Conservation (phyloP, 2,329 filamentous ascomycete genomes). For the Zymoseptoria tritici region DNA sequence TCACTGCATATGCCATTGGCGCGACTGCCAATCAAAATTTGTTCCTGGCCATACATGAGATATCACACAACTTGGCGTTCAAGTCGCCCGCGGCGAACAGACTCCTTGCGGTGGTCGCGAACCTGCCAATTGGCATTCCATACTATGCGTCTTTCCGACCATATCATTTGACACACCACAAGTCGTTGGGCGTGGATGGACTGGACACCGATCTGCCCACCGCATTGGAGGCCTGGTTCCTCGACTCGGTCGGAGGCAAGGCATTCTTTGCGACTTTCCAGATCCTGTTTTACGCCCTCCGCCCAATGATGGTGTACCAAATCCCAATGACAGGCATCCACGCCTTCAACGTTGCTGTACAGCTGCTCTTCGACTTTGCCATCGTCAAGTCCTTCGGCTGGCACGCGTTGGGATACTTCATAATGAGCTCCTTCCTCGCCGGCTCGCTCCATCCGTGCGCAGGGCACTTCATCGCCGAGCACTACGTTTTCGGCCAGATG, state of each 20-base stretch:
- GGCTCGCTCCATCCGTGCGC: conserved; percentile 90
- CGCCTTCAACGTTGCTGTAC: conserved; percentile 68
- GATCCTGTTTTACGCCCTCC: conserved; percentile 95
- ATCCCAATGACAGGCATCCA: conserved; percentile 83
- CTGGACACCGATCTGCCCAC: conserved; percentile 95
- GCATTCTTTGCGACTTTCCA: conserved; percentile 99
- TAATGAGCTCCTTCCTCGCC: conserved; percentile 86
- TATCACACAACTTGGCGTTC: conserved; percentile 96
- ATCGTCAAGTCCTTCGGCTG: conserved; percentile 56
- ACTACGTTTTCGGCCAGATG: conserved; percentile 54
- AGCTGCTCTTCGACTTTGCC: conserved; percentile 68
- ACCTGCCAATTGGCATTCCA: conserved; percentile 88
- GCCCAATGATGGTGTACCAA: conserved; percentile 89
- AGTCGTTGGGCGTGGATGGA: conserved; percentile 92
- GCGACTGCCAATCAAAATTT: conserved; percentile 97
- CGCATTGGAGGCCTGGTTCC: conserved; percentile 78
- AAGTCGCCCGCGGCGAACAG: conserved; percentile 71
- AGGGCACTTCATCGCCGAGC: conserved; percentile 97
- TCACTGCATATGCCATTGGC: conserved; percentile 81
- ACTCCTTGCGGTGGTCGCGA: conserved; percentile 83
- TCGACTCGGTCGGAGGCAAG: conserved; percentile 92
- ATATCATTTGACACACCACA: conserved; percentile 98
- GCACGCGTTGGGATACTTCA: conserved; percentile 69
- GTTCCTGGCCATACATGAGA: conserved; percentile 97
- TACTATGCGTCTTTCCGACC: conserved; percentile 96